phyloP scores from a whole-genome alignment of 2,329 filamentous ascomycete species.

The Ophioceras dolichostomum region DNA sequence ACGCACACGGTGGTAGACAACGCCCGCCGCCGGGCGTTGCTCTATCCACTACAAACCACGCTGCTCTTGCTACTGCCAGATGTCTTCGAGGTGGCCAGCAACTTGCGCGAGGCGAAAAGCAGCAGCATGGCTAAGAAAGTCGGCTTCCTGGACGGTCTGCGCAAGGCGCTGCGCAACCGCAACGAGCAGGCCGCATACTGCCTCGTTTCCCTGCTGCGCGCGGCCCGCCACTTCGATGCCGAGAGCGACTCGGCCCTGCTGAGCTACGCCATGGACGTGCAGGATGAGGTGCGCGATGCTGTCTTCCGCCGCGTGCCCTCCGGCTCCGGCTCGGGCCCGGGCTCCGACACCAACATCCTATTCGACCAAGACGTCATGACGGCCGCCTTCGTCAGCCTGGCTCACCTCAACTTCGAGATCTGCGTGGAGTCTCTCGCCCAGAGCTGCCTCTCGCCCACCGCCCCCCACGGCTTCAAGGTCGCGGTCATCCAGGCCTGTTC shows the following conservation, averaged over 20 bases:
- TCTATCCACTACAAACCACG: constrained; percentile 51
- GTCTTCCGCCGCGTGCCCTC: constrained; percentile 44
- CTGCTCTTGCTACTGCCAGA: constrained; percentile 54
- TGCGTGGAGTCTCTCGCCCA: constrained; percentile 44
- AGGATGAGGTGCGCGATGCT: constrained; percentile 55
- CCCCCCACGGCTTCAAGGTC: constrained; percentile 49
- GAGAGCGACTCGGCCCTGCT: constrained; percentile 52
- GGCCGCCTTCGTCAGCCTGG: constrained; percentile 52
- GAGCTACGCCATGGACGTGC: constrained; percentile 57
- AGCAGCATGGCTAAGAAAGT: constrained; percentile 53
- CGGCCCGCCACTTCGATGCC: constrained; percentile 49
- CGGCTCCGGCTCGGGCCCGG: constrained; percentile 24
- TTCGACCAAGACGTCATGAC: constrained; percentile 56
- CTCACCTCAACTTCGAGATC: constrained; percentile 47
- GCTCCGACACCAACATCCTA: no score
- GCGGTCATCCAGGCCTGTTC: constrained; percentile 50
- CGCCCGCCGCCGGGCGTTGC: constrained; percentile 37
- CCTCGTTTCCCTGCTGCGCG: constrained; percentile 48
- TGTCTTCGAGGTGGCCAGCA: constrained; percentile 58
- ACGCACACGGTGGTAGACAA: constrained; percentile 48
- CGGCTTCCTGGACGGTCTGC: constrained; percentile 48
- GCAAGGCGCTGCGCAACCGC: constrained; percentile 50
- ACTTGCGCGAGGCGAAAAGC: constrained; percentile 51
- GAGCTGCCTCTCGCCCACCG: constrained; percentile 41
- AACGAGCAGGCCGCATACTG: constrained; percentile 58